A percentile compares a stretch with the other conserved stretches of the same genome.
These are phyloP conservation scores for Tilletia horrida DNA, from an alignment of 1,284 basidiomycete genomes.

Conservation along the genomic window DNA sequence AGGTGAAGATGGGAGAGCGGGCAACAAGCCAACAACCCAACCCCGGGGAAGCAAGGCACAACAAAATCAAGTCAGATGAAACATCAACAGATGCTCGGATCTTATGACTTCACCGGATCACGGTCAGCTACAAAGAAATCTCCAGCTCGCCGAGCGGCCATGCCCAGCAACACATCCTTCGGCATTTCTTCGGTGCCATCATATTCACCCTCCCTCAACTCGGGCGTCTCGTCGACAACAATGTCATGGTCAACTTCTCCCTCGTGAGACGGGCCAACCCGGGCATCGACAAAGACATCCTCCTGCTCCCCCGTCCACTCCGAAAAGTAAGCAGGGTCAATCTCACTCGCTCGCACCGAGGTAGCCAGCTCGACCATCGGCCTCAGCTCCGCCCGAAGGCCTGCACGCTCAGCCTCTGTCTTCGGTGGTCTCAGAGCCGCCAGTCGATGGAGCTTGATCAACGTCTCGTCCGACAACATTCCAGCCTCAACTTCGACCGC, in stretches of 20 bases:
- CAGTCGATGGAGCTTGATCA: conserved; percentile 7
- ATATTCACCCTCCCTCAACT: neutral
- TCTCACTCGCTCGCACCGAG: neutral
- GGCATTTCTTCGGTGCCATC: conserved; percentile 14
- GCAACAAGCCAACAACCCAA: no score
- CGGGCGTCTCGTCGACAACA: conserved; percentile 1
- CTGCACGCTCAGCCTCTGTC: neutral
- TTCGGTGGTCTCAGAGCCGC: neutral
- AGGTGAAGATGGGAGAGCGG: no score
- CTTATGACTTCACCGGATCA: neutral
- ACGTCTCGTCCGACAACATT: neutral
- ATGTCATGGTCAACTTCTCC: neutral
- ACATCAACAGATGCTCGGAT: no score
- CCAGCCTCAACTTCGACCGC: neutral
- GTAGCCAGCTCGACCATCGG: conserved; percentile 3
- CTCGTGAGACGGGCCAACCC: neutral
- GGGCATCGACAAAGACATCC: conserved; percentile 5
- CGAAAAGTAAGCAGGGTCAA: neutral
- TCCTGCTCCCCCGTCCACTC: conserved; percentile 4
- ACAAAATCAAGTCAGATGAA: no score
- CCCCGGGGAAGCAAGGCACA: no score
- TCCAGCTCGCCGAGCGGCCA: conserved; percentile 5
- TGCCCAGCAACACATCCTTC: conserved; percentile 1
- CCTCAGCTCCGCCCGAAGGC: neutral
- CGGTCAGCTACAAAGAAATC: neutral